These are phyloP conservation scores for Chionographis japonica DNA, from an alignment of 106 monocot genomes.

Conservation along the genomic window DNA sequence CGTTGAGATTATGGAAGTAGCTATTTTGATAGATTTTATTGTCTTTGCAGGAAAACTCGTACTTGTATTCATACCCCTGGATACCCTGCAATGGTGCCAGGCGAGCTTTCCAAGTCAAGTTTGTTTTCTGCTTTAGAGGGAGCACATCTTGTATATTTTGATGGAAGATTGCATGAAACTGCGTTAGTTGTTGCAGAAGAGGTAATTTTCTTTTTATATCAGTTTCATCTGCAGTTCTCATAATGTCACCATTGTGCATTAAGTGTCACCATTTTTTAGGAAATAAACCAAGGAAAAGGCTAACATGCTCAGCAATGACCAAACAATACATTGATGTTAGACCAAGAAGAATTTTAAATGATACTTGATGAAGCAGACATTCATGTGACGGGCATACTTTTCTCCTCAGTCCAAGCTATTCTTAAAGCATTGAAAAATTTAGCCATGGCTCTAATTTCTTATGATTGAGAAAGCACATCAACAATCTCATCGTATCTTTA, in stretches of 20 bases:
- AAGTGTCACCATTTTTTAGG: not conserved
- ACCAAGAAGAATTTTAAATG: too few relatives aligned
- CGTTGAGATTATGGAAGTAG: not conserved
- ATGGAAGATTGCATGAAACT: slow-evolving; percentile 84
- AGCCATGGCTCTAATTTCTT: too few relatives aligned
- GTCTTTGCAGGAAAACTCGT: slow-evolving; percentile 75
- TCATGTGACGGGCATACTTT: too few relatives aligned
- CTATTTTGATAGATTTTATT: not conserved
- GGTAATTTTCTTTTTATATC: slow-evolving; percentile 38
- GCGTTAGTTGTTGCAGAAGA: slow-evolving; percentile 86
- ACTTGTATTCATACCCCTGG: slow-evolving; percentile 97
- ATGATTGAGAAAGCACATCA: too few relatives aligned
- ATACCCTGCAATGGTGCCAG: slow-evolving; percentile 70
- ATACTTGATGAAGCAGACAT: too few relatives aligned
- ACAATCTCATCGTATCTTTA: too few relatives aligned
- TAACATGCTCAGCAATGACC: not conserved
- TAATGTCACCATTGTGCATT: not conserved
- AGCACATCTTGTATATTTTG: slow-evolving; percentile 74
- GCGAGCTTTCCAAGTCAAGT: slow-evolving; percentile 56
- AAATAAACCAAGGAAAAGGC: too few relatives aligned
- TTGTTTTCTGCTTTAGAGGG: slow-evolving; percentile 75
- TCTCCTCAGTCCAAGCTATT: too few relatives aligned
- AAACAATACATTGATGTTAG: too few relatives aligned
- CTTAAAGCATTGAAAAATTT: too few relatives aligned
- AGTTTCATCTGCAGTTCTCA: not conserved